Base-by-base conservation (phyloP, 345 rosid genomes). In the Euphorbia lathyris region DNA sequence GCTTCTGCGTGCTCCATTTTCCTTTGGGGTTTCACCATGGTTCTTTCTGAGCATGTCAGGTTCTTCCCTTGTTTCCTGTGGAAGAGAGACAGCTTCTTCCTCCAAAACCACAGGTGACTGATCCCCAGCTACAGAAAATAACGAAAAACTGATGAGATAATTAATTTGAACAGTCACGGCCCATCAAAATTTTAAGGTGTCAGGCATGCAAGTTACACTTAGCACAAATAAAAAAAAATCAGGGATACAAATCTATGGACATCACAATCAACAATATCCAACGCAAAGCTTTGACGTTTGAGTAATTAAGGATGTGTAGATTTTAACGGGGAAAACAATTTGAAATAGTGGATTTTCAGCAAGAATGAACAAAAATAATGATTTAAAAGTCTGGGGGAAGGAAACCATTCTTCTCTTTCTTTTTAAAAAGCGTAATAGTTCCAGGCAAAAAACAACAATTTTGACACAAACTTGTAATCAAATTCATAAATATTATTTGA, bases 1-100 rank as follows among this genome's bases (percentile, higher is more conserved):
- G 77, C 80, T 79, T 55, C 58, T 75, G 32, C 50, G 83, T n/a
- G 76, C 81, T 66, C 98, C 90, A 80, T 88, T 88, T 81, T 85
- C 90, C 75, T 72, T 86, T 45, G 81, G 87, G 60, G 75, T 72
- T 64, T 78, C 81, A 63, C 77, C 80, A 16, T 80, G 81, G 75
- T 82, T 85, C 84, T 82, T 84, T 68, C 58, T 81, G 66, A 76
- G 80, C 25, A 79, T 60, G 68, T 79, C 80, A 9, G 77, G 77
- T 45, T 78, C 87, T 4, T 89, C 86, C 76, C 74, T 81, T 63
- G 34, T 83, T 50, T 74, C 79, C 40, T 43, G 78, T 38, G 51
- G 79, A 69, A 78, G 76, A 27, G 87, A 77, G 72, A 79, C 84
- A 66, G 78, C 76, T 56, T 78, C 90, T 79, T 84, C 81, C 77